Percentiles rank a stretch among this genome's conserved stretches.
Conservation (phyloP, 1,139 yeast species). For the Geotrichum reessii region DNA sequence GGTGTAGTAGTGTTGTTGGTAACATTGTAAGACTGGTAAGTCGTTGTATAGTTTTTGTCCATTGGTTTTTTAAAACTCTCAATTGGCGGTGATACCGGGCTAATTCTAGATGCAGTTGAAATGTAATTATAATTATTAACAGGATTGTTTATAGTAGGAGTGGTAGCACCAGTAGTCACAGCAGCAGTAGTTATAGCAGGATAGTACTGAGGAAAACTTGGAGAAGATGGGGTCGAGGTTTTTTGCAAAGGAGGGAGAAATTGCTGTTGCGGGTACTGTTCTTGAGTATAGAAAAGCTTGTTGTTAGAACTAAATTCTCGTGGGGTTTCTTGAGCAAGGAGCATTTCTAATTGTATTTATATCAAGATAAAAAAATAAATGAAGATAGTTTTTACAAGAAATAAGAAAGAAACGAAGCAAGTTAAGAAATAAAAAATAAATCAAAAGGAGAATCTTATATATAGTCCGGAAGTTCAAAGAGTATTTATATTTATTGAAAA, state of each 20-base stretch:
- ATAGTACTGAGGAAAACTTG: conserved; percentile 7
- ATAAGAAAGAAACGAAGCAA: not conserved
- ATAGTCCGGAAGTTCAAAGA: not conserved
- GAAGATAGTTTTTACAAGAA: not conserved
- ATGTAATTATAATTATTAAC: not conserved
- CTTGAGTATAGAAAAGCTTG: not conserved
- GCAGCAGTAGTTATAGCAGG: conserved; percentile 4
- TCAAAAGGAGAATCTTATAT: not conserved
- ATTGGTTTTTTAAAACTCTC: not conserved
- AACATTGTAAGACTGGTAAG: not conserved
- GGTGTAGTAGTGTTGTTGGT: not conserved
- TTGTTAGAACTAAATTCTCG: conserved; percentile 5
- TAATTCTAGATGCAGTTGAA: not conserved
- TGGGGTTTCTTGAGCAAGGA: conserved; percentile 5
- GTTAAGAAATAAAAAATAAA: not conserved
- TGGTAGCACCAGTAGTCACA: not conserved
- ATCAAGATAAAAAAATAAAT: not conserved
- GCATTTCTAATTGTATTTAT: not conserved
- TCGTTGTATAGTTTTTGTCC: not conserved
- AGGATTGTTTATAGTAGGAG: not conserved
- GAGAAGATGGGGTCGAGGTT: conserved; percentile 9
- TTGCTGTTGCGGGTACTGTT: not conserved
- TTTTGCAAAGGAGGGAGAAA: conserved; percentile 1
- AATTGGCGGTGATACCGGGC: not conserved
- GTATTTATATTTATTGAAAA: not conserved